Evolutionary conservation across 106 monocot genomes (phyloP), one percentile per base, ranked within the genome.

Genomic region (Amphibolis antarctica): DNA sequence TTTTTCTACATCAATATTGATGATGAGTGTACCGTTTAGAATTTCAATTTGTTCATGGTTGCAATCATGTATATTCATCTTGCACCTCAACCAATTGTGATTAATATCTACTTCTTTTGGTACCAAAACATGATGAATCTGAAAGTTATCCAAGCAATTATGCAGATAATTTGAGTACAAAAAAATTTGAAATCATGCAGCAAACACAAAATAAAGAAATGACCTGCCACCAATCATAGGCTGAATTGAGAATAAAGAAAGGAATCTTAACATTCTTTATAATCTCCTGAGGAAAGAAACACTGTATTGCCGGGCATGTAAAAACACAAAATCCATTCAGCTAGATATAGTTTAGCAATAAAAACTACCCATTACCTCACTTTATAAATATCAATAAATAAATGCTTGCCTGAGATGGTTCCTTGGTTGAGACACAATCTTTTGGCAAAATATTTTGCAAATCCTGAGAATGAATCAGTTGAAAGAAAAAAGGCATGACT

Each of bases 181-280:
- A 5, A 12, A 56, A 0, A 22, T 56, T 13, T 25, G 25, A 25
- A 56, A 5, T 27, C 28, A 25, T 49, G 48, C 26, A 44, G 24
- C 42, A 28, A 19, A 24, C 5, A 18, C 53, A 25, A 53, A 71
- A 17, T 19, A 29, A 17, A 50, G 10, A 18, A 56, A 46, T 76
- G 50, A 88, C 94, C 89, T 89, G 94, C 94, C 94, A 94, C 68
- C 68, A 77, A 68, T 94, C 94, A 74, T 89, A 94, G 14, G 85
- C 81, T 63, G 94, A 70, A 54, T 94, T 89, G 55, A 94, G 79
- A 74, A 94, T 71, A 76, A 94, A 89, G 61, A 89, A 19, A 63
- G 89, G 89, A 9, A 85, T 93, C 1, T 57, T 72, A 28, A 93
- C 79, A 53, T 75, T 54, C 67, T 86, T 89, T 49, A 83, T 76